Base-by-base conservation (phyloP, 2,329 filamentous ascomycete species). In the Colletotrichum zoysiae region DNA sequence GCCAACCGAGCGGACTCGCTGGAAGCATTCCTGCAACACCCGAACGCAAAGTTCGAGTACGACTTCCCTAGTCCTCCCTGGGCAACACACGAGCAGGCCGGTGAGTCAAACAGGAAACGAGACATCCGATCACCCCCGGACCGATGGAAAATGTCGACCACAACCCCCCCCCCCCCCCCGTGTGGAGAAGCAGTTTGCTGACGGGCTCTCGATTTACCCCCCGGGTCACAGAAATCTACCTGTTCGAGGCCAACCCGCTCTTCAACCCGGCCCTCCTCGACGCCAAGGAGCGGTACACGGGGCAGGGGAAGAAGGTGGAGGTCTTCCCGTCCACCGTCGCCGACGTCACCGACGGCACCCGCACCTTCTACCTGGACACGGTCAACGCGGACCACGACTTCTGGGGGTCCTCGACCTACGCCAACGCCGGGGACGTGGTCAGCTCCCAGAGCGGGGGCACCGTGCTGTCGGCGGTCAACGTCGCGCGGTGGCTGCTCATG, bases 381-480 rank as follows among this genome's bases (percentile, higher is more conserved):
- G 5, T 51, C 12, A 51, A 26, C 48, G 48, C 5, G 12, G 48
- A 1, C 5, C 23, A 51, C 12, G 48, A 51, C 48, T 51, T 26
- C 48, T 51, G 48, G 48, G 48, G 48, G 2, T 51, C 48, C 12
- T 51, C 48, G 11, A 51, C 48, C 5, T 26, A 51, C n/a, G 11
- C 48, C 48, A 51, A 51, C 12, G 12, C 14, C 23, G n/a, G 11
- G 6, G 48, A 51, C n/a, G 48, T 51, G 4, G 12, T 30, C 11
- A 16, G 3, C 6, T 51, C 48, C 1, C 7, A 30, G 11, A 30
- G 48, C 48, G 18, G 1, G 1, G 48, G 48, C 5, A 51, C 48
- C 89, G 90, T 42, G 90, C 81, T 51, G 23, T 7, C 48, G n/a
- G 48, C 48, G 7, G 48, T 51, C 48, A 30, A 51, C 48, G 5